Conservation (phyloP, 2,329 filamentous ascomycete species). For the Esteya vermicola region DNA sequence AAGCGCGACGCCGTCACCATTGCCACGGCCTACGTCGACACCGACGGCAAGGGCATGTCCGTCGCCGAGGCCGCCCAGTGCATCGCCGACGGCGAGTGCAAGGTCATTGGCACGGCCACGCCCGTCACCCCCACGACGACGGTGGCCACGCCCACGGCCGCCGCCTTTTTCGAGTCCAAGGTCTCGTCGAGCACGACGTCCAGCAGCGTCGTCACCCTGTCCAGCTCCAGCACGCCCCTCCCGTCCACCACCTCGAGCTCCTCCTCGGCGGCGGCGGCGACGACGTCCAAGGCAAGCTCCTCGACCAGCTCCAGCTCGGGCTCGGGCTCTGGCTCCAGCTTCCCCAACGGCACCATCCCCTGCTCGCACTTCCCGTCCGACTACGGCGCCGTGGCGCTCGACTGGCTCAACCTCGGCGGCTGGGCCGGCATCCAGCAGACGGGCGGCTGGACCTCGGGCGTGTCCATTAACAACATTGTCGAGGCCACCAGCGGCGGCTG, state of each 20-base stretch:
- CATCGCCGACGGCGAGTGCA: constrained; percentile 56
- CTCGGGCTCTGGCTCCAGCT: constrained; percentile 47
- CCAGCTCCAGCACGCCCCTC: background rate
- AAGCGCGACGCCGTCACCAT: constrained; percentile 20
- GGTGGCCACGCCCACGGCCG: constrained; percentile 14
- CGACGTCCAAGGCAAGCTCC: background rate
- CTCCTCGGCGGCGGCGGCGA: background rate
- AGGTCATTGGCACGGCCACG: constrained; percentile 44
- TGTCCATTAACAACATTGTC: constrained; percentile 50
- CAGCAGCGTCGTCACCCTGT: constrained; percentile 44
- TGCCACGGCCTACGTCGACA: constrained; percentile 49
- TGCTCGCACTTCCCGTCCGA: constrained; percentile 64
- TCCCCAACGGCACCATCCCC: constrained; percentile 59
- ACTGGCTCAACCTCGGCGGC: constrained; percentile 56
- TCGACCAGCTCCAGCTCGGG: background rate
- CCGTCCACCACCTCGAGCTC: constrained; percentile 47
- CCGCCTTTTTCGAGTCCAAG: constrained; percentile 37
- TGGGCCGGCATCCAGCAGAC: constrained; percentile 67
- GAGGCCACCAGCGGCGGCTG: constrained; percentile 51
- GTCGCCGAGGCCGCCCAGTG: constrained; percentile 54
- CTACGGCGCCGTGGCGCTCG: constrained; percentile 63
- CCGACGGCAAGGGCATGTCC: constrained; percentile 49
- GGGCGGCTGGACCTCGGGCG: constrained; percentile 29
- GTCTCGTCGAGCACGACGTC: constrained; percentile 8
- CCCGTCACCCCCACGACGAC: constrained; percentile 19